Evolutionary conservation across 2,329 filamentous ascomycete species (phyloP), one percentile per base, ranked within the genome.

Genomic region (Allantophomopsis cytisporea): DNA sequence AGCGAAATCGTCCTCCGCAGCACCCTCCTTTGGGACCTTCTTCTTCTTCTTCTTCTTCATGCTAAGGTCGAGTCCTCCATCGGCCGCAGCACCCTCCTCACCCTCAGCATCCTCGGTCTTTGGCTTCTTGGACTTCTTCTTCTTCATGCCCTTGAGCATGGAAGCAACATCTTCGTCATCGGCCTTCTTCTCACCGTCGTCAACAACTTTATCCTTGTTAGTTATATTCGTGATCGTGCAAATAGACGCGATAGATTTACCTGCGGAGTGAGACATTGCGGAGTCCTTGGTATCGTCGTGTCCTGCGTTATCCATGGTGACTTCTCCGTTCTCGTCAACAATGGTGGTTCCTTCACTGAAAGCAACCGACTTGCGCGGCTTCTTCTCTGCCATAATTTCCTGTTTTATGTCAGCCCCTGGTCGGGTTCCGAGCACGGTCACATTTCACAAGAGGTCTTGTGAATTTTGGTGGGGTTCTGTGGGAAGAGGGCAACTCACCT

Each of bases 331-430:
- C 62, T 77, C 76, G 68, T 94, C 84, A 60, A 95, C 88, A 54
- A 94, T 78, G 49, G 83, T 74, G 53, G 85, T 76, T 56, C 85
- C 84, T 63, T 91, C 83, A 59, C 81, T 88, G 62, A 96, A 96
- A 48, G 87, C 80, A 55, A 96, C 89, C 36, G 86, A 93, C 67
- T 96, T 94, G 65, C 88, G 83, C 55, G 81, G 77, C 62, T 83
- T 87, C 58, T 73, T 72, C 54, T 79, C 71, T 15, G 51, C 47
- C 34, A 54, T 41, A 34, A 41, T 42, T 42, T 53, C 51, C 50
- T 56, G 23, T 28, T 12, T 38, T 39, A 28, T 28, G 23, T 28
- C 23, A 28, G 23, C 23, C 23, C 23, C 23, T 28, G 23, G 23
- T 28, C 23, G 23, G 3, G 23, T 12, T 28, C 23, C 23, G 23